A percentile compares a stretch with the other conserved stretches of the same genome.
phyloP scores from a whole-genome alignment of 495 filamentous ascomycete species.

The Astrothelium macrocarpum region DNA sequence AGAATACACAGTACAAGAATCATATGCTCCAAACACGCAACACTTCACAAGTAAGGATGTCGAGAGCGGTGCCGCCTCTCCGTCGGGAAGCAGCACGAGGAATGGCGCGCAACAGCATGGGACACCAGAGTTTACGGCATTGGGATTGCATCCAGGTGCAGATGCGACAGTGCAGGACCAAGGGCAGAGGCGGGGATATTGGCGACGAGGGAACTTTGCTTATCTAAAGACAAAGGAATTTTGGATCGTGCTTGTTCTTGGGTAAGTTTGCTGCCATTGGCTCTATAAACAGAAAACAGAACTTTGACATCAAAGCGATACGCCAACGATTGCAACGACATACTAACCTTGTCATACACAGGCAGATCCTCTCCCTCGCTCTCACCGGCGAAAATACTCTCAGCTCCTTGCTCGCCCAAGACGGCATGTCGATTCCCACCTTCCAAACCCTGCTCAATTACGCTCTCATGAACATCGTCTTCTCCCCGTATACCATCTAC shows the following conservation, averaged over 20 bases:
- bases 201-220: constrained; percentile 50
- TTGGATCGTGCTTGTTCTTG: constrained; percentile 69
- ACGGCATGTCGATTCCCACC: constrained; percentile 79
- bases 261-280: constrained; percentile 38
- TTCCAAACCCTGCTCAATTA: constrained; percentile 97
- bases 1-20: constrained; percentile 9
- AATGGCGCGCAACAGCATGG: constrained; percentile 21
- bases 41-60: constrained; percentile 16
- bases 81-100: constrained; percentile 18
- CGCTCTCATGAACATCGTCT: constrained; percentile 69
- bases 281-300: neutral
- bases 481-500: constrained; percentile 74
- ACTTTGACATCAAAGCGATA: neutral
- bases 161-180: constrained; percentile 32
- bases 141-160: constrained; percentile 6
- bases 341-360: constrained; percentile 23
- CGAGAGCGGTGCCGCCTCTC: constrained; percentile 13
- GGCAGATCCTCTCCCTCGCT: constrained; percentile 76
- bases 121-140: constrained; percentile 18
- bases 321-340: neutral
- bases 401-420: constrained; percentile 56
- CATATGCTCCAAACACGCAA: constrained; percentile 1
- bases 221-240: constrained; percentile 81
- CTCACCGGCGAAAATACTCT: constrained; percentile 88
- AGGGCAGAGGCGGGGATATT: constrained; percentile 36